These are phyloP conservation scores for Lactarius psammicola DNA, from an alignment of 768 basidiomycete species.

Conservation along the genomic window DNA sequence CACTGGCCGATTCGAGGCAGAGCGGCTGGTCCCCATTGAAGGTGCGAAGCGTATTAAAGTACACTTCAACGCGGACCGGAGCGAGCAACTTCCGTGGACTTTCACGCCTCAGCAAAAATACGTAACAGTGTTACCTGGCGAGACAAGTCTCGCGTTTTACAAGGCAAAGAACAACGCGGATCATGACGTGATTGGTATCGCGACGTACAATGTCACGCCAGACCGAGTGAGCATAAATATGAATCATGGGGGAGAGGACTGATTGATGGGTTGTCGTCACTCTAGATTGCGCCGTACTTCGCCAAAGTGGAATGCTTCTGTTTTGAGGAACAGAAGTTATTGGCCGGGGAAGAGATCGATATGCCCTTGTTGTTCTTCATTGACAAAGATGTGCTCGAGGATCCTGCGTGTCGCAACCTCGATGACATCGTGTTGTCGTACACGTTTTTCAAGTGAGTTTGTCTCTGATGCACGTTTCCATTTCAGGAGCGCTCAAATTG, in stretches of 20 bases:
- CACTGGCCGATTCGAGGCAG: constrained; percentile 79
- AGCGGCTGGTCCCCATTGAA: constrained; percentile 76
- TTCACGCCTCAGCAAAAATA: constrained; percentile 90
- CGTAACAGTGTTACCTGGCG: constrained; percentile 90
- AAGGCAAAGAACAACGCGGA: constrained; percentile 83
- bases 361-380: constrained; percentile 99
- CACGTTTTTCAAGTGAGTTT: constrained; percentile 89
- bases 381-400: constrained; percentile 94
- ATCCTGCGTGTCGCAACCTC: constrained; percentile 81
- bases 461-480: background rate
- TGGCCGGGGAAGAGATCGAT: constrained; percentile 95
- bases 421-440: constrained; percentile 94
- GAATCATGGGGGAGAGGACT: background rate
- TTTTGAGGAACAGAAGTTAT: constrained; percentile 95
- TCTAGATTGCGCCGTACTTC: constrained; percentile 94
- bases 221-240: constrained; percentile 63
- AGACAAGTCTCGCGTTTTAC: constrained; percentile 96
- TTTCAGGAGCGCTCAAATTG: background rate
- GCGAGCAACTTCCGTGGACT: constrained; percentile 87
- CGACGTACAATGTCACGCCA: constrained; percentile 99
- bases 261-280: background rate
- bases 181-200: constrained; percentile 94
- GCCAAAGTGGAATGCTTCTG: constrained; percentile 99
- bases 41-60: constrained; percentile 79
- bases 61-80: constrained; percentile 91